Evolutionary conservation across 192 early-diverging fungal species (phyloP).

Genomic region (Umbelopsis sp.): DNA sequence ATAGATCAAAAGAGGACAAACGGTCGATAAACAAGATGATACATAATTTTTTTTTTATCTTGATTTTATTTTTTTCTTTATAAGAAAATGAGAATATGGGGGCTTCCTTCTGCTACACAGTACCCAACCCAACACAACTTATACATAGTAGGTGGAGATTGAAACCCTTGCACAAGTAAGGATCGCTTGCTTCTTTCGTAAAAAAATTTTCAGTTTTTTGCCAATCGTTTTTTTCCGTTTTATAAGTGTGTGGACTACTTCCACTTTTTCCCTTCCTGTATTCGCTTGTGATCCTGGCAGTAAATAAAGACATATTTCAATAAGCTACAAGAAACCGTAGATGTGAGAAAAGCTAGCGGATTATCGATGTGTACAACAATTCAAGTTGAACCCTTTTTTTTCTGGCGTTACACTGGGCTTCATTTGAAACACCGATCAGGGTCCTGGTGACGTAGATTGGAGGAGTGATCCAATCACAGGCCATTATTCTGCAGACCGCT

Average conservation of each 20-base stretch:
- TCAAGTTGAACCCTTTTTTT: slow-evolving; percentile 7
- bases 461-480: not conserved
- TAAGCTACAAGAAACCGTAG: no score
- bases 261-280: not conserved
- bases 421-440: not conserved
- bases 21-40: not conserved
- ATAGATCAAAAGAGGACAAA: not conserved
- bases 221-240: not conserved
- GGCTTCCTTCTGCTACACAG: no score
- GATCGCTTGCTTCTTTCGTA: not conserved
- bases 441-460: slow-evolving; percentile 8
- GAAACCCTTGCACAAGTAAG: not conserved
- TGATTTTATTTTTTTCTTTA: not conserved
- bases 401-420: not conserved
- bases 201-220: not conserved
- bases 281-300: no score
- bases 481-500: not conserved
- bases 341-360: not conserved
- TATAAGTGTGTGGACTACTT: no score
- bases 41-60: not conserved
- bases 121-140: no score
- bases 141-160: not conserved
- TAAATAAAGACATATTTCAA: no score
- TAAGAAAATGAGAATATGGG: not conserved
- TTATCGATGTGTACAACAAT: not conserved